Conservation (phyloP, 306 rosid genomes). For the Arachis stenosperma region DNA sequence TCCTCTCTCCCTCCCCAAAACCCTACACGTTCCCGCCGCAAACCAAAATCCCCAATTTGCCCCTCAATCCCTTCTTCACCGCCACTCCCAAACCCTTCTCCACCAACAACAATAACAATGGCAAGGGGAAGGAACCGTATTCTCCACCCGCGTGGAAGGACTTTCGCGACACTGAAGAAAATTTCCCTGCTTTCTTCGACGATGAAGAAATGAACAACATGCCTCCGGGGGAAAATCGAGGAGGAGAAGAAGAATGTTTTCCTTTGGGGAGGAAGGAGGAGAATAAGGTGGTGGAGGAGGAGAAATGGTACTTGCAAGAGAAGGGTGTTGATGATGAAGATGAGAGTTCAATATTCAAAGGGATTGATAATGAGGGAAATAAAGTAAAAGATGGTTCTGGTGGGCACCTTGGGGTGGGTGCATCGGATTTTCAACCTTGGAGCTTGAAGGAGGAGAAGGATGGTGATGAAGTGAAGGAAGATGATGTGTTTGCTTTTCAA, state of each 20-base stretch:
- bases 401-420: conserved; percentile 47
- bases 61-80: conserved; percentile 26
- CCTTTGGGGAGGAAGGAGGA: background rate
- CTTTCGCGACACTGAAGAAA: conserved; percentile 51
- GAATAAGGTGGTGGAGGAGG: background rate
- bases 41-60: conserved; percentile 20
- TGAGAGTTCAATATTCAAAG: conserved; percentile 50
- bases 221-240: conserved; percentile 32
- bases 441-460: conserved; percentile 63
- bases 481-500: conserved; percentile 49
- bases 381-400: conserved; percentile 20
- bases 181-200: conserved; percentile 52
- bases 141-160: conserved; percentile 47
- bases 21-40: conserved; percentile 27
- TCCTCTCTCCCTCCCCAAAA: conserved; percentile 49
- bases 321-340: conserved; percentile 48
- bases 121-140: conserved; percentile 42
- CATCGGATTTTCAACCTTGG: conserved; percentile 54
- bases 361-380: conserved; percentile 36
- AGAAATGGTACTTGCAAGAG: conserved; percentile 48
- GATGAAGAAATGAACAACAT: conserved; percentile 35
- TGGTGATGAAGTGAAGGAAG: conserved; percentile 27
- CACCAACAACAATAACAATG: conserved; percentile 35
- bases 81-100: conserved; percentile 54
- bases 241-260: background rate